Base-by-base conservation (phyloP, 306 rosid species). In the Dalbergia cultrata region DNA sequence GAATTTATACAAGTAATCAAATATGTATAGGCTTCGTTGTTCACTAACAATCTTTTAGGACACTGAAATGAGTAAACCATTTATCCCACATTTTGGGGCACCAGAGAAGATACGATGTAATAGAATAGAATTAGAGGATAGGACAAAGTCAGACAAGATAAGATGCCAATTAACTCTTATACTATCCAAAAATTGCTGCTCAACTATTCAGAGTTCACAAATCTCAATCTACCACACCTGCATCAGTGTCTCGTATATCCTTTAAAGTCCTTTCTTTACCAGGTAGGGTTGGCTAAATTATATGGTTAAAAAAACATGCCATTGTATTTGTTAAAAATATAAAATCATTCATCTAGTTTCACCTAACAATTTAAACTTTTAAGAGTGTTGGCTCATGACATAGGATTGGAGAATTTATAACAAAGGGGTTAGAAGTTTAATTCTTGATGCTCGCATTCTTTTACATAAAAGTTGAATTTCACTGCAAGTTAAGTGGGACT, bases 171-270 rank as follows among this genome's bases (percentile, higher is more conserved):
- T n/a, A 61, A 22, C 6, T 43, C 58, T 31, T 53, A 8, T 53
- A 39, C 41, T 13, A 58, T 53, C 81, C 45, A 54, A 3, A 16
- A 9, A 37, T 53, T 35, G 31, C 59, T 0, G 47, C 34, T 53
- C 47, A 26, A 22, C 10, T 22, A 67, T 54, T 57, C 1, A 13
- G 17, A 13, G 58, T 37, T 41, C 13, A 39, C 11, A 77, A 13
- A 53, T 77, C 73, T 65, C 74, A 65, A 65, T 47, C 35, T 37
- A 52, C 62, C 81, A 66, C 9, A 13, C 65, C 13, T 35, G 49
- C 37, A 64, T 50, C 10, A 49, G 44, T 26, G 12, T 2, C 5
- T 64, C 35, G 5, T 9, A n/a, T 9, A 53, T 65, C 72, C 54
- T 65, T 65, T 21, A 37, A 57, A 59, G 63, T 39, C 6, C 4